A percentile compares a stretch with the other conserved stretches of the same genome.
phyloP scores from a whole-genome alignment of 129 eudicot genomes.

The Chrysanthemum seticuspe region DNA sequence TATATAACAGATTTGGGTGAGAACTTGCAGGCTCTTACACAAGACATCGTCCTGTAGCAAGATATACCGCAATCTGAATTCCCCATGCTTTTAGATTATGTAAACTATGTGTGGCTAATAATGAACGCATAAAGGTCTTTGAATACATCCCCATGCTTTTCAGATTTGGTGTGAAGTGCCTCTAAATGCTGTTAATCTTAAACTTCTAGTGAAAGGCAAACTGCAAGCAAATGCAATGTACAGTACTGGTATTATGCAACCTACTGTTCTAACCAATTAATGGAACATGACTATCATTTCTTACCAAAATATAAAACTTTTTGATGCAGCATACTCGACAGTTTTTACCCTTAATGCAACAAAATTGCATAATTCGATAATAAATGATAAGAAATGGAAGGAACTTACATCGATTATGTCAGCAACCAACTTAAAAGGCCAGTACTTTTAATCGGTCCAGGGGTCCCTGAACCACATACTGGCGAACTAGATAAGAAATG shows the following conservation, averaged over 20 bases:
- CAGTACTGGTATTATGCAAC: conserved; percentile 8
- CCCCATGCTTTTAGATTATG: too few relatives aligned
- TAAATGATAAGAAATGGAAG: not conserved
- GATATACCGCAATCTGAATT: not conserved
- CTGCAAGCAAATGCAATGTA: conserved; percentile 17
- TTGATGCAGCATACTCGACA: too few relatives aligned
- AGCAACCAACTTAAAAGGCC: conserved; percentile 32
- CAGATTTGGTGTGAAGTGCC: not conserved
- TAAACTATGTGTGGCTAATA: not conserved
- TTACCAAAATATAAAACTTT: too few relatives aligned
- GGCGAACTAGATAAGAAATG: conserved; percentile 33
- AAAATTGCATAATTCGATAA: too few relatives aligned
- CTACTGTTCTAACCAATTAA: too few relatives aligned
- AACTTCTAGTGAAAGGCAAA: too few relatives aligned
- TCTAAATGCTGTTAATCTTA: too few relatives aligned
- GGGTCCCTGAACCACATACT: conserved; percentile 32
- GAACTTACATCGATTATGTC: conserved; percentile 31
- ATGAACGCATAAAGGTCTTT: not conserved
- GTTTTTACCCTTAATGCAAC: too few relatives aligned
- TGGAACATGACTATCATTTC: too few relatives aligned
- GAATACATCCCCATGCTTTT: not conserved
- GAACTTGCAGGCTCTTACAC: conserved; percentile 27
- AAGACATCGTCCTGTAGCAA: not conserved
- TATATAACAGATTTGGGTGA: conserved; percentile 36
- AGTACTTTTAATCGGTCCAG: conserved; percentile 29